phyloP scores from a whole-genome alignment of 345 rosid species.

The Luvunga scandens region DNA sequence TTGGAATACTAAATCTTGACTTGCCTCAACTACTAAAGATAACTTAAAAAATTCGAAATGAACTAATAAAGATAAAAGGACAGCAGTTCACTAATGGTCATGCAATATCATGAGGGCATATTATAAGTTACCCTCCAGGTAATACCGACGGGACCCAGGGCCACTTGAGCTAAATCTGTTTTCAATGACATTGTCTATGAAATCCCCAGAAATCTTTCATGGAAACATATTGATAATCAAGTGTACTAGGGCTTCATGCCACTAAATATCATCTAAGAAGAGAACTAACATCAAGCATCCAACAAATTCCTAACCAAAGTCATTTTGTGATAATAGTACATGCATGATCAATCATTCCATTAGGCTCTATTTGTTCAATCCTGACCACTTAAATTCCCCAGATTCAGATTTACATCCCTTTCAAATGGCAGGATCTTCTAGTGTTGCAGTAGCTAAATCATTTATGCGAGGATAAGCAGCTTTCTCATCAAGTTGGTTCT shows the following conservation, averaged over 20 bases:
- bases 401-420: not conserved
- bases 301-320: conserved; percentile 26
- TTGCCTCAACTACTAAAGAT: too few relatives aligned
- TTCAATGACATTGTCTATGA: not conserved
- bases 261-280: conserved; percentile 18
- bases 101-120: not conserved
- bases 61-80: not conserved
- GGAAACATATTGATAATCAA: conserved; percentile 13
- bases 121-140: not conserved
- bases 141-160: not conserved
- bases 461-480: conserved; percentile 91
- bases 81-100: not conserved
- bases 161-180: not conserved
- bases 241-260: conserved; percentile 14
- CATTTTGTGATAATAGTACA: conserved; percentile 5
- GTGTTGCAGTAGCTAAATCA: conserved; percentile 63
- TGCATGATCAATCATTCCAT: conserved; percentile 8
- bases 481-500: conserved; percentile 84
- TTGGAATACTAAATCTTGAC: not conserved
- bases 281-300: conserved; percentile 23
- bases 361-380: conserved; percentile 7
- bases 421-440: conserved; percentile 72
- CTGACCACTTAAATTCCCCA: not conserved
- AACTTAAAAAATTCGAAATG: not conserved
- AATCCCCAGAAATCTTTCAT: not conserved